phyloP scores from a whole-genome alignment of 257 asterid genomes.

The Solanum sparsipilum region DNA sequence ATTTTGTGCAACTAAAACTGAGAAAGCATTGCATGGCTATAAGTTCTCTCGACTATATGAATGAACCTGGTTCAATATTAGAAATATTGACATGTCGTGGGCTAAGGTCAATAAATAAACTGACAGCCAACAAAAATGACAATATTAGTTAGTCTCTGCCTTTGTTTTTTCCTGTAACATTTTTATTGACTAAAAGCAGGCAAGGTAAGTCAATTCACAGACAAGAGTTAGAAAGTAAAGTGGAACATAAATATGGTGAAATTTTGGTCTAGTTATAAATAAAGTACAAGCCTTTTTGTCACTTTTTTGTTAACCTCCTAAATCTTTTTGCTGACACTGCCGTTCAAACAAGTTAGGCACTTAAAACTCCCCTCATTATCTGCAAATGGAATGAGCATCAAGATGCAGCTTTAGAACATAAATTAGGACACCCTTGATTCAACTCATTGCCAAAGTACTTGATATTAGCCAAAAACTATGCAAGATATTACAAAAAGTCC shows the following conservation, averaged over 20 bases:
- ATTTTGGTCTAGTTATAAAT: not conserved
- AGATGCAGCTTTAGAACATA: not conserved
- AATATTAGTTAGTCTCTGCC: not conserved
- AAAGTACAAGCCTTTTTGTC: not conserved
- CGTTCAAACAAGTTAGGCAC: not conserved
- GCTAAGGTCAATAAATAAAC: not conserved
- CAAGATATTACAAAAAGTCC: constrained; percentile 1
- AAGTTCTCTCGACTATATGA: not conserved
- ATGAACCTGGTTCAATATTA: not conserved
- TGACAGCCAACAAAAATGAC: not conserved
- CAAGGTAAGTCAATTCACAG: not conserved
- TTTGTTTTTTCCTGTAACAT: not conserved
- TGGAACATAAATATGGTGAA: not conserved
- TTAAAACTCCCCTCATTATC: not conserved
- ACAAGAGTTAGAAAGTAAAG: not conserved
- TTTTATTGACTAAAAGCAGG: not conserved
- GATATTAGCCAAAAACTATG: not conserved
- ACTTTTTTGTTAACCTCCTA: not conserved
- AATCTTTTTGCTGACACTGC: not conserved
- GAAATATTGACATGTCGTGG: not conserved
- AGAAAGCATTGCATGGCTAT: not conserved
- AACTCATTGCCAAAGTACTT: not conserved
- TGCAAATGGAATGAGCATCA: not conserved
- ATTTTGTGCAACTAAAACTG: not conserved
- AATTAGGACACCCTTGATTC: not conserved